Evolutionary conservation across 768 basidiomycete genomes (phyloP), one percentile per base, ranked within the genome.

Genomic region (Psilocybe subaeruginosa): DNA sequence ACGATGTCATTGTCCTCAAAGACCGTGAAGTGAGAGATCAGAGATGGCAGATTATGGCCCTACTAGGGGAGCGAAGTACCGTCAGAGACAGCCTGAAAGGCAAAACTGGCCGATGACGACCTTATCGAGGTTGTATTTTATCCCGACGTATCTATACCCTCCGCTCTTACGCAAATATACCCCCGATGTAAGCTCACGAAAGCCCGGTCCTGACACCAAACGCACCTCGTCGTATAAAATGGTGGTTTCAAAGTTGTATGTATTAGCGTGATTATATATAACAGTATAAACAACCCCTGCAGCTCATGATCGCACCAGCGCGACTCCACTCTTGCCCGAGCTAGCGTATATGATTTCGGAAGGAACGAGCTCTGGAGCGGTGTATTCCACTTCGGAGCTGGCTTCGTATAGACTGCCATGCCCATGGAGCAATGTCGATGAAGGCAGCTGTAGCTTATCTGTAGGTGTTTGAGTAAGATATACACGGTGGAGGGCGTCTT

Each of bases 391-490:
- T 69, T 82, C 82, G 19, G 50, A 69, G 29, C 79, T 80, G 9
- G 76, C 62, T 5, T 76, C 76, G 72, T 85, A 89, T 19, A 90
- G 77, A 67, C 82, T 80, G 46, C 86, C 83, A 43, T 78, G 70
- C 3, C 80, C 79, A 17, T 76, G 64, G 11, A 89, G 82, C 77
- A 94, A 92, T 16, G 93, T 90, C 47, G 85, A 84, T 4, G 91
- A 86, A 6, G 93, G 93, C 45, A 94, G 77, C 55, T 86, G 84
- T 48, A 93, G 66, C 39, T 84, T 74, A 59, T 93, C 81, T 54
- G 87, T 77, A 5, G 92, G 92, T 54, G 86, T 86, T 64, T 83
- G 84, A 9, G 92, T 93, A 60, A 96, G 85, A 75, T 94, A 96
- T 19, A 95, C 79, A 46, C 93, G 83, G 63, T 89, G 85, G 27